Conservation (phyloP, 768 basidiomycete species). For the Termitomyces sp. region DNA sequence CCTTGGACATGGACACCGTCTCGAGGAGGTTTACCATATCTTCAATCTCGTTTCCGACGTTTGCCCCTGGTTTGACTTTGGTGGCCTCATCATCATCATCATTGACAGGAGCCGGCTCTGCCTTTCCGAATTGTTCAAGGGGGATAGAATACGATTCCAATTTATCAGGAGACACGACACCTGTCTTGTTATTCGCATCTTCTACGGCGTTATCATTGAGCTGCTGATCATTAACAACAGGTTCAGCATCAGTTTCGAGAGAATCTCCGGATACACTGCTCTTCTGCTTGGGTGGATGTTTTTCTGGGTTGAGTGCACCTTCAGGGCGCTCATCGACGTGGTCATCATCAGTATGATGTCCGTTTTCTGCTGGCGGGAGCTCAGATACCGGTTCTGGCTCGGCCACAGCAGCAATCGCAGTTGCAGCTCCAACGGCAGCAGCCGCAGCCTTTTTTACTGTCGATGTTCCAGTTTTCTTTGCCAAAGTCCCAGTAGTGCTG, state of each 20-base stretch:
- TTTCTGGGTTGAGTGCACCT: not conserved
- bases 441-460: constrained; percentile 19
- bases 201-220: not conserved
- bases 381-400: constrained; percentile 1
- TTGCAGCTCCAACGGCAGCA: constrained; percentile 14
- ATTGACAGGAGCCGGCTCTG: constrained; percentile 6
- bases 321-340: constrained; percentile 1
- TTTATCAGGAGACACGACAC: not conserved
- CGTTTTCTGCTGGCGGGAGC: constrained; percentile 9
- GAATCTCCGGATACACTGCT: too few relatives aligned
- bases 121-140: not conserved
- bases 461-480: constrained; percentile 1
- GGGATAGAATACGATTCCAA: not conserved
- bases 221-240: too few relatives aligned
- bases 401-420: not conserved
- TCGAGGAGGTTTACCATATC: constrained; percentile 67
- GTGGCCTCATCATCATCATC: constrained; percentile 10
- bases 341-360: not conserved
- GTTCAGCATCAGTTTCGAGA: too few relatives aligned
- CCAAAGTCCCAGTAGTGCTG: not conserved
- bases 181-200: not conserved
- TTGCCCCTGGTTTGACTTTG: constrained; percentile 6
- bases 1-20: constrained; percentile 29
- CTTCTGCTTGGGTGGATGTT: not conserved
- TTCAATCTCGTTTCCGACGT: constrained; percentile 42